Base-by-base conservation (phyloP, 1,284 basidiomycete genomes). In the Sanguinoderma infundibulare region DNA sequence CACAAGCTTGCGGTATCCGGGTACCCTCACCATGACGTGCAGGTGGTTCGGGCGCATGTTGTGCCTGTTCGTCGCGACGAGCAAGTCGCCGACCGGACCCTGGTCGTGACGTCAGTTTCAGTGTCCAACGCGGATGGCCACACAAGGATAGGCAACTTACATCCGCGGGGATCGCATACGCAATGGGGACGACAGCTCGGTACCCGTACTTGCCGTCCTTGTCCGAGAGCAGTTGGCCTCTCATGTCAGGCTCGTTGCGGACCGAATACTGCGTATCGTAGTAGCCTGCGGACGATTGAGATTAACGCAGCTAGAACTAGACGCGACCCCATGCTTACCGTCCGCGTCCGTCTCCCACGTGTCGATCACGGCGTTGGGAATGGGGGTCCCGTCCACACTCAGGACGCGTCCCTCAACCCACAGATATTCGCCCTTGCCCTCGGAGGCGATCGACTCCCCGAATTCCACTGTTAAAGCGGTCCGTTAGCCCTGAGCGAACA, bases 291-390 rank as follows among this genome's bases (percentile, higher is more conserved):
- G 49, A n/a, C 55, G 46, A 46, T 51, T 38, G 28, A 20, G 22
- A 22, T 34, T n/a, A 34, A 24, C 24, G n/a, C 5, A 3, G 10
- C 17, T 22, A 20, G n/a, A 12, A 24, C 12, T 8, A 39, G 49
- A 40, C 30, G 39, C 22, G 3, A 57, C 75, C 74, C 73, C 81
- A 67, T 83, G 87, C 71, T 77, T 72, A 68, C 92, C 90, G 61
- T 84, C 71, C 5, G 81, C 81, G 72, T 95, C 93, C n/a, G 92
- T 88, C 76, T 95, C 93, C 94, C 92, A 95, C 15, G 92, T 94
- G 61, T 95, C 91, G 63, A 95, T 90, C 35, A 82, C 71, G 1
- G 89, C 90, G 62, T 81, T 79, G 5, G 85, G 70, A 53, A 95
- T 81, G 1, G 90, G 88, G n/a, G 83, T 79, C 28, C 94, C 93